phyloP scores from a whole-genome alignment of 345 rosid genomes.

The Hibiscus syriacus region DNA sequence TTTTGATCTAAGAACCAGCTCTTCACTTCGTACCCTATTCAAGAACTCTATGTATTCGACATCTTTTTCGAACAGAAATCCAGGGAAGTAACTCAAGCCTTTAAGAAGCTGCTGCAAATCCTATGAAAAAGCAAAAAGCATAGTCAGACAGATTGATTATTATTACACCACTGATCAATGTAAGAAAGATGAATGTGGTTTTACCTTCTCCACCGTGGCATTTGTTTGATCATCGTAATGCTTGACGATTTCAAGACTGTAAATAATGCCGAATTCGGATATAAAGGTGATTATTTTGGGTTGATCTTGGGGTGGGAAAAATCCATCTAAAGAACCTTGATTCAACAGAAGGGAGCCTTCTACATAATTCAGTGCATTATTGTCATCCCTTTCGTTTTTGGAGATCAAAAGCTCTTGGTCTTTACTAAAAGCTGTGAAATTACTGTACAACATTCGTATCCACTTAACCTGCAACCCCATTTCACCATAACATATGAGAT shows the following conservation, averaged over 20 bases:
- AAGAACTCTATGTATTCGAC: slow-evolving; percentile 50
- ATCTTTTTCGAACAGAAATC: slow-evolving; percentile 34
- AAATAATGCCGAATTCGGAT: slow-evolving; percentile 44
- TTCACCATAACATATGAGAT: too few species aligned
- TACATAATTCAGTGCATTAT: slow-evolving; percentile 38
- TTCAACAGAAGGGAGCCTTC: slow-evolving; percentile 64
- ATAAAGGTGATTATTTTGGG: slow-evolving; percentile 46
- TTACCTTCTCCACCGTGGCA: slow-evolving; percentile 35
- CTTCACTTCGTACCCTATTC: slow-evolving; percentile 68
- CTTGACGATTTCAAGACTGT: slow-evolving; percentile 67
- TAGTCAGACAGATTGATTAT: background rate
- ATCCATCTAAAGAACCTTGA: slow-evolving; percentile 45
- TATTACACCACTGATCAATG: background rate
- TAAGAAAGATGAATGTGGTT: background rate
- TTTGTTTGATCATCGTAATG: slow-evolving; percentile 44
- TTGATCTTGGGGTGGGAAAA: slow-evolving; percentile 47
- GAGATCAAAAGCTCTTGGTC: slow-evolving; percentile 68
- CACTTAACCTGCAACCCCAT: slow-evolving; percentile 45
- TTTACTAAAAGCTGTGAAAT: slow-evolving; percentile 47
- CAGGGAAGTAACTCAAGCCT: slow-evolving; percentile 24
- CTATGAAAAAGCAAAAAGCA: slow-evolving; percentile 15
- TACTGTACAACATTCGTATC: slow-evolving; percentile 63
- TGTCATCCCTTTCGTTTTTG: slow-evolving; percentile 30
- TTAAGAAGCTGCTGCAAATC: slow-evolving; percentile 26
- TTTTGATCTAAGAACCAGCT: slow-evolving; percentile 47